Conservation (phyloP, 495 filamentous ascomycete genomes). For the Sordaria brevicollis region DNA sequence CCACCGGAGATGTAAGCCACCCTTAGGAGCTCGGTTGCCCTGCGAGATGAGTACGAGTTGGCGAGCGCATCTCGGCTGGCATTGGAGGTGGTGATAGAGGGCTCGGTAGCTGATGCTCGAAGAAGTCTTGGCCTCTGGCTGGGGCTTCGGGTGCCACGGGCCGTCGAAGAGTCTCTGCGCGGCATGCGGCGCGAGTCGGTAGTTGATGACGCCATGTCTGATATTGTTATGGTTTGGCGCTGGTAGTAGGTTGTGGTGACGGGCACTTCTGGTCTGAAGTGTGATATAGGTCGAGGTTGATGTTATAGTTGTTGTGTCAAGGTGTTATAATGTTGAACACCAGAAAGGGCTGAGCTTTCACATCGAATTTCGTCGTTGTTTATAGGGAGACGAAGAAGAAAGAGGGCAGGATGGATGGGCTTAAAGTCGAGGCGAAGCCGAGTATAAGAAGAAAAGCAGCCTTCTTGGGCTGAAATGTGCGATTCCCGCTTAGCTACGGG, state of each 20-base stretch:
- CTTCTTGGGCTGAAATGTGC: conserved; percentile 27
- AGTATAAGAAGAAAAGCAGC: conserved; percentile 16
- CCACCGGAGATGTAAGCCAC: conserved; percentile 36
- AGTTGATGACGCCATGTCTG: conserved; percentile 18
- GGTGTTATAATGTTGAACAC: background rate
- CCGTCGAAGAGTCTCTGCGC: conserved; percentile 25
- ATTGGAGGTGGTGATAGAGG: conserved; percentile 45
- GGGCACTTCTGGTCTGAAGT: background rate
- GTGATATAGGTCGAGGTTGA: background rate
- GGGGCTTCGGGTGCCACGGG: conserved; percentile 10
- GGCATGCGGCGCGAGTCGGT: conserved; percentile 19
- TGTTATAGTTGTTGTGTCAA: background rate
- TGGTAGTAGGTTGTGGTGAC: background rate
- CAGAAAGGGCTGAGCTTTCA: background rate
- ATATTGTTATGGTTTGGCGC: conserved; percentile 5
- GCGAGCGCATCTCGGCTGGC: conserved; percentile 38
- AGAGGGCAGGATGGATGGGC: conserved; percentile 2
- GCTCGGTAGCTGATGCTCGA: conserved; percentile 40
- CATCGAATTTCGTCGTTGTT: background rate
- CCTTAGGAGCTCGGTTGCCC: conserved; percentile 42
- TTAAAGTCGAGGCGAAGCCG: background rate
- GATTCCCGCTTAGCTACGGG: conserved; percentile 18
- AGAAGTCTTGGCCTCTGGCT: conserved; percentile 37
- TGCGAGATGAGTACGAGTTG: conserved; percentile 30
- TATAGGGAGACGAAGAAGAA: conserved; percentile 4